Base-by-base conservation (phyloP, 768 basidiomycete genomes). In the Tylopilus subfusipes region DNA sequence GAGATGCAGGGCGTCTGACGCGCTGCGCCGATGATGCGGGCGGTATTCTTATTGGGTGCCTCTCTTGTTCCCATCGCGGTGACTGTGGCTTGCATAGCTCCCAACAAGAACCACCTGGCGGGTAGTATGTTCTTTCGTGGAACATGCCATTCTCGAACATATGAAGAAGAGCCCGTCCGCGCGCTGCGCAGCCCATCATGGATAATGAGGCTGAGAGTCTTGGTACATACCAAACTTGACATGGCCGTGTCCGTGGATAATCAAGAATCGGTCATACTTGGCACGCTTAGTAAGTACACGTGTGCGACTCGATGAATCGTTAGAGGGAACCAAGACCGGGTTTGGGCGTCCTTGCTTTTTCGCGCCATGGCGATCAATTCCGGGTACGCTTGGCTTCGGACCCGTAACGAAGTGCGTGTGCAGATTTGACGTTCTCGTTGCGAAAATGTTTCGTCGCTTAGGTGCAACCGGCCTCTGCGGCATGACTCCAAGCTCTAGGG, bases 31-130 rank as follows among this genome's bases (percentile, higher is more conserved):
- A 36, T 14, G 14, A 18, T 12, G 29, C 16, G 12, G 31, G 21
- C 13, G 22, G 6, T 21, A 2, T 19, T 18, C 5, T 22, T n/a
- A n/a, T 30, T 9, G 45, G 11, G 11, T 24, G 29, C 42, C 24
- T 46, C 25, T 27, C 7, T 27, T 27, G 25, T 22, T 45, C 19
- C 27, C 38, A 21, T 46, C 1, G 27, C 13, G 5, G 18, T 13
- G 43, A 44, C 48, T 33, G 38, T 36, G 52, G n/a, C 25, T 27
- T 27, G 25, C 39, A 50, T 46, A n/a, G 53, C 56, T 38, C 18
- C 34, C 21, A 36, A 40, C 22, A 34, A 36, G 52, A 36, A 19
- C 49, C 33, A 14, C 18, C 5, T 19, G 7, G 30, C 24, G 22
- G 29, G 1, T 11, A 47, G 8, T 16, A n/a, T 14, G 3, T 47